These are phyloP conservation scores for Lichtheimia ramosa DNA, from an alignment of 371 early-diverging fungal species.

Conservation along the genomic window DNA sequence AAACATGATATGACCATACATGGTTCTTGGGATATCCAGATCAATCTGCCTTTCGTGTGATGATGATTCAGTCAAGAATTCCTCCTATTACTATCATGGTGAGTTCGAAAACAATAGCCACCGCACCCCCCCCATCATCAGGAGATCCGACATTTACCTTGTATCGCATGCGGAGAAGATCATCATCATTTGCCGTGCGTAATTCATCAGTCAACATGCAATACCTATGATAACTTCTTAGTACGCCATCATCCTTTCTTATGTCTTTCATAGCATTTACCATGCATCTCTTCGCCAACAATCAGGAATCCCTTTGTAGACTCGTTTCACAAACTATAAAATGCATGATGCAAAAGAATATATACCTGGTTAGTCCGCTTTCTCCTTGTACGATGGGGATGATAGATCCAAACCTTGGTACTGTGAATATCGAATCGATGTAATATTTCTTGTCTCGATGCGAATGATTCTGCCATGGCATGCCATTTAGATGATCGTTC, in stretches of 20 bases:
- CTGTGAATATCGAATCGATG: too few relatives aligned
- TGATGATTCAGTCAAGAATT: slow-evolving; percentile 26
- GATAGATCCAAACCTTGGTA: slow-evolving; percentile 40
- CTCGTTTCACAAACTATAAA: slow-evolving; percentile 46
- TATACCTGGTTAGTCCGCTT: neutral
- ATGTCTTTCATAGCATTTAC: slow-evolving; percentile 20
- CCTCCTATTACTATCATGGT: slow-evolving; percentile 9
- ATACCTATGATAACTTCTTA: slow-evolving; percentile 26
- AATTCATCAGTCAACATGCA: slow-evolving; percentile 32
- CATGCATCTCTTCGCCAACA: slow-evolving; percentile 67
- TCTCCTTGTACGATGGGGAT: slow-evolving; percentile 36
- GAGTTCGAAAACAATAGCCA: slow-evolving; percentile 1
- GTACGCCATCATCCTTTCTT: neutral
- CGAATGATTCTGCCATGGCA: slow-evolving; percentile 43
- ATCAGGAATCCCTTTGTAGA: slow-evolving; percentile 69
- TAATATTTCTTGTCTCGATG: slow-evolving; percentile 16
- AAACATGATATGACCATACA: slow-evolving; percentile 69
- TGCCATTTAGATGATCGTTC: slow-evolving; percentile 56
- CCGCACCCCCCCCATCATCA: too few relatives aligned
- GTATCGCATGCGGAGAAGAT: slow-evolving; percentile 17
- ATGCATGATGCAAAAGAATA: neutral
- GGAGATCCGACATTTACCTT: slow-evolving; percentile 11
- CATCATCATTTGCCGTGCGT: slow-evolving; percentile 19
- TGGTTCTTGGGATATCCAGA: slow-evolving; percentile 65
- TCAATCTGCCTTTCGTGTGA: slow-evolving; percentile 66